These are phyloP conservation scores for Schizophyllum commune DNA, from an alignment of 1,284 basidiomycete species.

Conservation along the genomic window DNA sequence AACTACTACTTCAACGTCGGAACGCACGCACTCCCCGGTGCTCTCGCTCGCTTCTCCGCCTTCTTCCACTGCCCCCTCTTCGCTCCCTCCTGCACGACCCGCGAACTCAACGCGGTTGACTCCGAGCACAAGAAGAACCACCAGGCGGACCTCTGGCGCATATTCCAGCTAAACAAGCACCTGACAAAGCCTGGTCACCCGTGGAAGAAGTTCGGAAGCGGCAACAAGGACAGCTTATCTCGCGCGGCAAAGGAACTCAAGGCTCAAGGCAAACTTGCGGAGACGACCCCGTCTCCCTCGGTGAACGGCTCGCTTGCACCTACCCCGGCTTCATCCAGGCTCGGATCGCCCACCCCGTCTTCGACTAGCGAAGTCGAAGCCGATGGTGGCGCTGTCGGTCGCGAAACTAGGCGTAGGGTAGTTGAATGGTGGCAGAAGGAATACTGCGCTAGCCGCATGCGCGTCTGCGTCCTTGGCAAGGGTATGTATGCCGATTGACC, in stretches of 20 bases:
- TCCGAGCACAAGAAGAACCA: conserved; percentile 99
- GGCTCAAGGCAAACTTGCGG: conserved; percentile 33
- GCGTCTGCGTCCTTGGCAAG: conserved; percentile 84
- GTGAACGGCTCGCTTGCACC: conserved; percentile 23
- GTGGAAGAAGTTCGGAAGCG: conserved; percentile 94
- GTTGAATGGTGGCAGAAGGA: conserved; percentile 94
- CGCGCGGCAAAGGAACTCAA: conserved; percentile 54
- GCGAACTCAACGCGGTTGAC: conserved; percentile 96
- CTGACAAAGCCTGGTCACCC: conserved; percentile 76
- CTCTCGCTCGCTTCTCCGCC: conserved; percentile 85
- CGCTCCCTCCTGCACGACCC: conserved; percentile 81
- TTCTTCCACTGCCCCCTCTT: conserved; percentile 97
- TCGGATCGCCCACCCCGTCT: conserved; percentile 58
- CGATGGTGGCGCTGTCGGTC: conserved; percentile 70
- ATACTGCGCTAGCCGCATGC: conserved; percentile 95
- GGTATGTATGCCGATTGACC: conserved; percentile 36
- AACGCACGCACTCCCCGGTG: conserved; percentile 77
- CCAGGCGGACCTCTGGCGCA: conserved; percentile 91
- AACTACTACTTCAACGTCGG: conserved; percentile 93
- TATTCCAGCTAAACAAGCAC: conserved; percentile 93
- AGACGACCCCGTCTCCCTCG: conserved; percentile 14
- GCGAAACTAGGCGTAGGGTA: conserved; percentile 85
- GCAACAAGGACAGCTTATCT: conserved; percentile 81
- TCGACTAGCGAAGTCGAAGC: conserved; percentile 50
- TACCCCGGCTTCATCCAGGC: conserved; percentile 46